Evolutionary conservation across 2,329 filamentous ascomycete species (phyloP).

Genomic region (Xylaria multiplex): DNA sequence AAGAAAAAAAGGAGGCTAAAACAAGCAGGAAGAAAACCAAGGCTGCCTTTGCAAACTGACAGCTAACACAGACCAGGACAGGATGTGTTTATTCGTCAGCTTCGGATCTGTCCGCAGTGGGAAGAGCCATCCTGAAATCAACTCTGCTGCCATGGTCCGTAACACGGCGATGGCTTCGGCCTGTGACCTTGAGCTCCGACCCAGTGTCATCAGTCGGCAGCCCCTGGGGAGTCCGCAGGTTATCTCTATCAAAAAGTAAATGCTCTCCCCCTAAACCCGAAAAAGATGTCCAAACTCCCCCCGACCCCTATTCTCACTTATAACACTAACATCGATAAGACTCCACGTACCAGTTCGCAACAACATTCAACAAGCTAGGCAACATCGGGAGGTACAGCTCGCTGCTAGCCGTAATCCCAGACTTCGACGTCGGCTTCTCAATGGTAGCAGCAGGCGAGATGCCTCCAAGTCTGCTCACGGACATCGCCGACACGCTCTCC

Average conservation of each 20-base stretch:
- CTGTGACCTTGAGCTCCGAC: conserved; percentile 48
- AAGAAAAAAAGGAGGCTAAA: too few species aligned
- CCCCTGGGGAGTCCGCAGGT: conserved; percentile 50
- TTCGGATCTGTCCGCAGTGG: conserved; percentile 47
- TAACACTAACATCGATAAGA: conserved; percentile 29
- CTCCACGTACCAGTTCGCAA: conserved; percentile 44
- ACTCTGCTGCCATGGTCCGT: conserved; percentile 46
- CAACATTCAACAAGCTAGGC: conserved; percentile 51
- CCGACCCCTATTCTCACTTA: too few species aligned
- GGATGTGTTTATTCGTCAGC: conserved; percentile 50
- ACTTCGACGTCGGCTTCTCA: conserved; percentile 50
- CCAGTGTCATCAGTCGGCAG: conserved; percentile 45
- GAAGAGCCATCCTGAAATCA: conserved; percentile 48
- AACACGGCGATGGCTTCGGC: conserved; percentile 50
- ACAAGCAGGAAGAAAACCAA: too few species aligned
- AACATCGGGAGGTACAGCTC: conserved; percentile 48
- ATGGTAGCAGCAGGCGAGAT: conserved; percentile 48
- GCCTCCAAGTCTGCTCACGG: conserved; percentile 43
- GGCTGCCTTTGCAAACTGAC: too few species aligned
- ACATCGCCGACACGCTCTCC: conserved; percentile 48
- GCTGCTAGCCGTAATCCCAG: conserved; percentile 49
- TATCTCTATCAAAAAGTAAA: conserved; percentile 42
- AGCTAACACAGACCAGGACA: conserved; percentile 39
- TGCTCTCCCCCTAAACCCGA: too few species aligned
- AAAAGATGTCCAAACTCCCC: too few species aligned